Evolutionary conservation across 2,329 filamentous ascomycete genomes (phyloP), one percentile per base, ranked within the genome.

Genomic region (Fusarium guadeloupense): DNA sequence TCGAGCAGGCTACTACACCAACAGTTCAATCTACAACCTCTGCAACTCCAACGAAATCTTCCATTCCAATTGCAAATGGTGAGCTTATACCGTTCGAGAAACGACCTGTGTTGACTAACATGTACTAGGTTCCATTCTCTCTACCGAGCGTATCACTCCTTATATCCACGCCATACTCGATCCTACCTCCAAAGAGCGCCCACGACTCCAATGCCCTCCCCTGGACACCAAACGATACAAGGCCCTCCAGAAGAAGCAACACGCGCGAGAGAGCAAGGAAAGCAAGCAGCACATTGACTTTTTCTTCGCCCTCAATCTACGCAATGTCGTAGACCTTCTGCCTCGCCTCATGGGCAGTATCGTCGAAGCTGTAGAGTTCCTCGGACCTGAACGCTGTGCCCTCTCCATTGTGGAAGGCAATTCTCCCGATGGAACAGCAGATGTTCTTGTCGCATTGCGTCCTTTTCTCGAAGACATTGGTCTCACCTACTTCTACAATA

Each of bases 331-430:
- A 6, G 46, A 68, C 3, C 65, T 85, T 2, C 77, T 86, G 9
- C 80, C 83, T 4, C 77, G 80, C 2, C 75, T 86, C 4, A 67
- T 87, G 26, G 80, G 83, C 8, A 82, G 80, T 37, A 74, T 86
- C 25, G 63, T 86, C 35, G 79, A 85, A 64, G 73, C 75, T 1
- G 78, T 84, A 6, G 72, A 69, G 4, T 84, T 81, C 60, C 76
- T 87, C 1, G 83, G 84, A 3, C 78, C 82, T 0, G 60, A 78
- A 9, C 74, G 76, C 53, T 86, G 83, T 65, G 80, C 78, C 0
- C 71, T 86, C 1, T 85, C 83, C 4, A 80, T 86, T 21, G 77
- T 86, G 9, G 84, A 86, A 62, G 83, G 83, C 20, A 76, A 82
- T 62, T 86, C 83, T 0, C 66, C 77, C 17, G 84, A 86, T 59